phyloP scores from a whole-genome alignment of 1,284 basidiomycete species.

The Gymnopus androsaceus region DNA sequence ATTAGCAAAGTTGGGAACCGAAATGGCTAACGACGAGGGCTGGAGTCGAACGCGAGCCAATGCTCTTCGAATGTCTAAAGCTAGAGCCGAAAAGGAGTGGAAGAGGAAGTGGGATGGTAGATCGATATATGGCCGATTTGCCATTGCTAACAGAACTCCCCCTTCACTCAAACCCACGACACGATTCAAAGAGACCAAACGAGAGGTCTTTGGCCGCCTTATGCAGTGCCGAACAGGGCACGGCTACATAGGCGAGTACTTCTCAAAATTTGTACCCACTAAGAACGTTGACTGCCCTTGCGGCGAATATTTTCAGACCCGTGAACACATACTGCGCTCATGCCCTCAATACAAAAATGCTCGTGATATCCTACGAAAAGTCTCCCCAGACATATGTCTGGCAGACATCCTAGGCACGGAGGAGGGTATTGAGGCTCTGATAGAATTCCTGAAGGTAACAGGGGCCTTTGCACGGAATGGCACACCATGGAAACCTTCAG shows the following conservation, averaged over 20 bases:
- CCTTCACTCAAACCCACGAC: slow-evolving; percentile 24
- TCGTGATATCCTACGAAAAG: slow-evolving; percentile 20
- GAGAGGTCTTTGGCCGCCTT: slow-evolving; percentile 27
- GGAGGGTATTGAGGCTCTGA: slow-evolving; percentile 27
- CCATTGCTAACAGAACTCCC: slow-evolving; percentile 26
- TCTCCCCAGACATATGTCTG: slow-evolving; percentile 17
- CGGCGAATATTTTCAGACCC: slow-evolving; percentile 27
- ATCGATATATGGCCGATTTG: slow-evolving; percentile 22
- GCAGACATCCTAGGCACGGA: slow-evolving; percentile 25
- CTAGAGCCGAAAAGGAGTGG: slow-evolving; percentile 18
- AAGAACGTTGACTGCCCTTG: slow-evolving; percentile 30
- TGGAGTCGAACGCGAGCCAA: not conserved
- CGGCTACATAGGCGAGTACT: slow-evolving; percentile 31
- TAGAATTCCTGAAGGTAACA: slow-evolving; percentile 25
- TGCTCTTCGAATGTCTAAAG: slow-evolving; percentile 21
- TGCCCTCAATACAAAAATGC: slow-evolving; percentile 27
- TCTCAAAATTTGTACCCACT: slow-evolving; percentile 25
- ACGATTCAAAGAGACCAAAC: slow-evolving; percentile 18
- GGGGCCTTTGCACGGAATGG: slow-evolving; percentile 27
- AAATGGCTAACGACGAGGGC: not conserved
- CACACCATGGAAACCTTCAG: not conserved
- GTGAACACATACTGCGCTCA: slow-evolving; percentile 30
- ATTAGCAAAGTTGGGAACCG: slow-evolving; percentile 28
- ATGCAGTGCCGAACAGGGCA: slow-evolving; percentile 30
- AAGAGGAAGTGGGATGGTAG: slow-evolving; percentile 21